phyloP scores from a whole-genome alignment of 2,329 filamentous ascomycete species.

The Xylariaceae sp. region DNA sequence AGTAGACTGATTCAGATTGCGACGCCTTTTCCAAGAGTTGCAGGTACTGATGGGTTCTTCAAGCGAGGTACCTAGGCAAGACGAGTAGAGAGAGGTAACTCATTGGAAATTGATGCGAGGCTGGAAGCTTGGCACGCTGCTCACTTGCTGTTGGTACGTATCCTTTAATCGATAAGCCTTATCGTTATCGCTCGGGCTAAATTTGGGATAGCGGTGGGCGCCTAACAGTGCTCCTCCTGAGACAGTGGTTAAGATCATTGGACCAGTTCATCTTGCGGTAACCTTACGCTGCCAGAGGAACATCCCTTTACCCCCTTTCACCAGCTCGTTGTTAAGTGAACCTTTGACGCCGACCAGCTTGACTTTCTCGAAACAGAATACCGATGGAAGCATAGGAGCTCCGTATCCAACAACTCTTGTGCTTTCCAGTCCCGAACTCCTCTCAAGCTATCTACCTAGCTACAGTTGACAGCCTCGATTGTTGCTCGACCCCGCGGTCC shows the following conservation, averaged over 20 bases:
- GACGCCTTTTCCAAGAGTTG: too few species aligned
- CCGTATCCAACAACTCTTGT: too few species aligned
- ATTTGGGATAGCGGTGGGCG: slow-evolving; percentile 11
- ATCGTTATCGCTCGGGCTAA: slow-evolving; percentile 8
- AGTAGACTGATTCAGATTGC: not conserved
- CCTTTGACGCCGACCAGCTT: slow-evolving; percentile 4
- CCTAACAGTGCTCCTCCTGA: slow-evolving; percentile 14
- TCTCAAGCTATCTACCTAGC: slow-evolving; percentile 5
- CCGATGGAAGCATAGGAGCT: too few species aligned
- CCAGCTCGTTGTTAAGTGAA: slow-evolving; percentile 3
- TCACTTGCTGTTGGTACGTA: too few species aligned
- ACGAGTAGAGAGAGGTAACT: too few species aligned
- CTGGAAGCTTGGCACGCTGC: not conserved
- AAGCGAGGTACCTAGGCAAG: too few species aligned
- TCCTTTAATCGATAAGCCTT: slow-evolving; percentile 1
- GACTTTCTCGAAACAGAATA: slow-evolving; percentile 2
- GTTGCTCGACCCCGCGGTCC: slow-evolving; percentile 14
- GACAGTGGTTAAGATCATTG: slow-evolving; percentile 17
- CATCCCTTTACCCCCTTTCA: slow-evolving; percentile 17
- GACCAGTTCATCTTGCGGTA: slow-evolving; percentile 13
- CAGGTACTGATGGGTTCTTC: too few species aligned
- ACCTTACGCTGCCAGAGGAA: slow-evolving; percentile 15
- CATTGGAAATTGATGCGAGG: not conserved
- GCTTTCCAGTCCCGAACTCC: too few species aligned
- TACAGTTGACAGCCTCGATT: slow-evolving; percentile 10